A percentile compares a stretch with the other conserved stretches of the same genome.
Conservation (phyloP, 257 asterid genomes). For the Coffea canephora region DNA sequence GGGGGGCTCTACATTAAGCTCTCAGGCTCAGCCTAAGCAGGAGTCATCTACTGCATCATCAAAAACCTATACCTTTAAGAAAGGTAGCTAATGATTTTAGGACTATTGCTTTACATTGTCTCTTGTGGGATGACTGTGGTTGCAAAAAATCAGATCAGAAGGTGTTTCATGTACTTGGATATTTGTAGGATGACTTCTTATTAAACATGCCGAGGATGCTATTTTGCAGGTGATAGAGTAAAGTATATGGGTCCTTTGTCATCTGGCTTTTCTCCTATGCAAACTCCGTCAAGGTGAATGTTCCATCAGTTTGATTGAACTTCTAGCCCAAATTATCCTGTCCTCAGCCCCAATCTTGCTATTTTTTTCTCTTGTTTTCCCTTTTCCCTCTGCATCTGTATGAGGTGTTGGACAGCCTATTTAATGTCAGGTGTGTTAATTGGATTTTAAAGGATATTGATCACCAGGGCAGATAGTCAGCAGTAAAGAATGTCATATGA, state of each 20-base stretch:
- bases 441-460: not conserved
- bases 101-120: not conserved
- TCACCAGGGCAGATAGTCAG: not conserved
- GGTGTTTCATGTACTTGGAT: not conserved
- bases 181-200: not conserved
- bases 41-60: constrained; percentile 83
- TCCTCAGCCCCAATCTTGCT: not conserved
- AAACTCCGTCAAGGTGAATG: constrained; percentile 54
- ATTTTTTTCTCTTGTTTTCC: too few species aligned
- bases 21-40: constrained; percentile 72
- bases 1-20: constrained; percentile 50
- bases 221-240: constrained; percentile 77
- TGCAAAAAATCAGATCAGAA: not conserved
- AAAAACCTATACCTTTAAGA: constrained; percentile 56
- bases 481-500: not conserved
- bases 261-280: constrained; percentile 48
- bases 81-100: constrained; percentile 41
- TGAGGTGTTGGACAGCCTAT: not conserved
- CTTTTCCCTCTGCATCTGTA: not conserved
- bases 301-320: not conserved
- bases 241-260: constrained; percentile 62
- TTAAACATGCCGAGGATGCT: not conserved
- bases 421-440: not conserved
- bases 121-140: not conserved
- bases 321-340: not conserved